These are phyloP conservation scores for Iberis pinnata DNA, from an alignment of 345 rosid species.

Conservation along the genomic window DNA sequence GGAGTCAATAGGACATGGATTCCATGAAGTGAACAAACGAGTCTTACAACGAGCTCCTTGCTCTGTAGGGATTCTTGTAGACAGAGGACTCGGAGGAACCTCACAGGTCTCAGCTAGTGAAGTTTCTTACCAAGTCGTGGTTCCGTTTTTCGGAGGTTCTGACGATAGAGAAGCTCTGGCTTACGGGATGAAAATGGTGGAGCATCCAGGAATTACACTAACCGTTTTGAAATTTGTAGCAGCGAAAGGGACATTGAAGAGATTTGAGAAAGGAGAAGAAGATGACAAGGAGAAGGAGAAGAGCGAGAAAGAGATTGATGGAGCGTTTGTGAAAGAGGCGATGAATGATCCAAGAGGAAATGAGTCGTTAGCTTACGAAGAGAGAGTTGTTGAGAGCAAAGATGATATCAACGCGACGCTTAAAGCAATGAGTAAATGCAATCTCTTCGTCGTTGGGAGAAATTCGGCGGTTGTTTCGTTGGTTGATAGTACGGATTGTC, in stretches of 20 bases:
- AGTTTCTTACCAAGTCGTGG: constrained; percentile 44
- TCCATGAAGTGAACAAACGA: constrained; percentile 40
- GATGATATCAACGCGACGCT: constrained; percentile 29
- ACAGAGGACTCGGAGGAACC: constrained; percentile 67
- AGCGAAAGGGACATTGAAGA: constrained; percentile 18
- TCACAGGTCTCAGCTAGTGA: constrained; percentile 55
- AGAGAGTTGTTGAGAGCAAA: constrained; percentile 31
- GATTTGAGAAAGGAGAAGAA: constrained; percentile 17
- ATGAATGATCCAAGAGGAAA: constrained; percentile 21
- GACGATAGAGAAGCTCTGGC: constrained; percentile 60
- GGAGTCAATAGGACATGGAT: constrained; percentile 51
- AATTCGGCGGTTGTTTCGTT: constrained; percentile 27
- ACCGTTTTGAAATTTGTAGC: constrained; percentile 34
- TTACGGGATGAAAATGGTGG: constrained; percentile 47
- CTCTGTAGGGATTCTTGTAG: constrained; percentile 65
- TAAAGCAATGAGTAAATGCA: constrained; percentile 33
- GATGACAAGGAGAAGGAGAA: constrained; percentile 19
- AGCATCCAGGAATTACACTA: constrained; percentile 50
- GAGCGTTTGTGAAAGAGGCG: constrained; percentile 26
- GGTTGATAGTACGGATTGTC: constrained; percentile 31
- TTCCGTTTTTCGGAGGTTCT: constrained; percentile 49
- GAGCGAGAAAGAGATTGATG: constrained; percentile 22
- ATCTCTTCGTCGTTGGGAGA: constrained; percentile 43
- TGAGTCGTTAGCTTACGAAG: constrained; percentile 32
- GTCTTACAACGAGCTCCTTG: constrained; percentile 55